A percentile compares a stretch with the other conserved stretches of the same genome.
Conservation (phyloP, 441 rosid genomes). For the Gossypium aridum region DNA sequence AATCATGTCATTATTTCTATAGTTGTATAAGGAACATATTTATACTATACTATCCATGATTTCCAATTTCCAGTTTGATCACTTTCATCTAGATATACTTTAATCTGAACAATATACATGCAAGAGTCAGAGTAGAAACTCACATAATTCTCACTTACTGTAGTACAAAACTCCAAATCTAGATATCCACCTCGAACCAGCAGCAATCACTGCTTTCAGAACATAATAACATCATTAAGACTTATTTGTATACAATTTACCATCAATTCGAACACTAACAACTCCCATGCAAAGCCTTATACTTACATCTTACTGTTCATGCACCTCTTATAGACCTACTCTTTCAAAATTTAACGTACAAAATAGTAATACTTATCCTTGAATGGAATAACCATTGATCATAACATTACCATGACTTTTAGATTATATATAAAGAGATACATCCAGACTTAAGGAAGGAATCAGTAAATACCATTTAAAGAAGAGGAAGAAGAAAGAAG, state of each 20-base stretch:
- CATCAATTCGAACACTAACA: not conserved
- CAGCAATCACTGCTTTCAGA: too few relatives aligned
- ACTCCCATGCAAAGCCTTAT: not conserved
- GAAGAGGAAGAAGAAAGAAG: not conserved
- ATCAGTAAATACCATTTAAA: not conserved
- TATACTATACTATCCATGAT: too few relatives aligned
- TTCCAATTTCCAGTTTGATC: too few relatives aligned
- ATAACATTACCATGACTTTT: not conserved
- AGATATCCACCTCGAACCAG: too few relatives aligned
- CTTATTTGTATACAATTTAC: not conserved
- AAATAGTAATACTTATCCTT: not conserved
- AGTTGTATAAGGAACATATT: too few relatives aligned
- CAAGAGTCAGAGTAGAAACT: too few relatives aligned
- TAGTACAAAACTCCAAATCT: too few relatives aligned
- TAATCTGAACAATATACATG: too few relatives aligned
- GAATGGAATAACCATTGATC: not conserved
- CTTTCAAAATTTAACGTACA: not conserved
- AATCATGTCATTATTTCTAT: too few relatives aligned
- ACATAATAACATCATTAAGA: not conserved
- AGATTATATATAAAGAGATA: not conserved
- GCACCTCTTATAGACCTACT: not conserved
- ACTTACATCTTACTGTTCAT: not conserved
- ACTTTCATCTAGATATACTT: too few relatives aligned
- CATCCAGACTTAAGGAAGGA: not conserved
- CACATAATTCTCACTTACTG: too few relatives aligned